Evolutionary conservation across 768 basidiomycete genomes (phyloP), one percentile per base, ranked within the genome.

Genomic region (Trametes elegans): DNA sequence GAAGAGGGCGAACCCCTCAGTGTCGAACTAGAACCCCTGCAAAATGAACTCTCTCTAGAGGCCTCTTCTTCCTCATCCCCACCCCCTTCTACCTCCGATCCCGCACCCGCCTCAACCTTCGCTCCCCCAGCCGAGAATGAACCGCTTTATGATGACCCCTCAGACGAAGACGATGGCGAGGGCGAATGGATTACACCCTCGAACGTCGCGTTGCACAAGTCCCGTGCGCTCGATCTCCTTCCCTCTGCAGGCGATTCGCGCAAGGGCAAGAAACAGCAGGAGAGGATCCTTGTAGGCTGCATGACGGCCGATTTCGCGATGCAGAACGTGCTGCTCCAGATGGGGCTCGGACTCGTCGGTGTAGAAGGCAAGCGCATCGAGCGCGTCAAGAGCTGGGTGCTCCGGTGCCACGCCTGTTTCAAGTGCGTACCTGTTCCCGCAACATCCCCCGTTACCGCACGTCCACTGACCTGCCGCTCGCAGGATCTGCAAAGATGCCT

Each of bases 281-380:
- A 63, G 68, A 75, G 36, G 69, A 76, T 96, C 41, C 77, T 76
- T 48, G 84, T 82, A 5, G 97, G 94, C 16, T 97, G 95, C 68
- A 93, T 98, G 90, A 98, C 97, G 8, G 91, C 91, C 19, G 97
- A 99, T 80, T 98, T 94, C 70, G 97, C 97, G 16, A 97, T 99
- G 86, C 97, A 99, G 72, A 99, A 99, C 65, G 92, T 98, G 19
- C 72, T 96, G 59, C 71, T 99, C 46, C 95, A 97, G 70, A 94
- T 98, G 90, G 90, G 90, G 0, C 72, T 99, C 59, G 89, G 87
- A 57, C 77, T 98, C 26, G 85, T 99, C 10, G 87, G 93, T 8
- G 81, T 90, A 7, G 93, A 94, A 59, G 97, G 97, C 5, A 95
- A 88, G 73, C 79, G 83, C 62, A 96, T 99, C 55, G 81, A 88